Percentiles rank a stretch among this genome's conserved stretches.
phyloP scores from a whole-genome alignment of 148 eudicot species.

The Diospyros kaki region DNA sequence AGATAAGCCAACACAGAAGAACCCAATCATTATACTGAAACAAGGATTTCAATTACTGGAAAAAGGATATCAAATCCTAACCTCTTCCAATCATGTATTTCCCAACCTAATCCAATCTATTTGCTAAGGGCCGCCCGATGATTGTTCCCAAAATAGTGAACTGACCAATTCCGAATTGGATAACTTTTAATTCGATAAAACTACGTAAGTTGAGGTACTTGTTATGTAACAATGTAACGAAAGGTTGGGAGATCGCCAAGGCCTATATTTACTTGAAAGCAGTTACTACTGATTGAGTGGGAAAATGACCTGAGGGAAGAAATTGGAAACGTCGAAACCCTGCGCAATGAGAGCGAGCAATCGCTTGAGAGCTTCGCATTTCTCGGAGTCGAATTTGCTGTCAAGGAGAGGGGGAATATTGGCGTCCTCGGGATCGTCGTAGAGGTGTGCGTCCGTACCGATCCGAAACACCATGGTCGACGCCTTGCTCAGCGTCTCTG shows the following conservation, averaged over 20 bases:
- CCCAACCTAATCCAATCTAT: neutral
- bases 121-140: neutral
- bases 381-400: constrained; percentile 88
- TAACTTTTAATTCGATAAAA: too few species aligned
- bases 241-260: too few species aligned
- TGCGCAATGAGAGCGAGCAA: constrained; percentile 96
- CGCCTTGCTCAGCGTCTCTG: constrained; percentile 83
- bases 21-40: too few species aligned
- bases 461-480: constrained; percentile 88
- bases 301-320: constrained; percentile 78
- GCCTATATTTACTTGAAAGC: too few species aligned
- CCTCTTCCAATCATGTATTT: neutral
- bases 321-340: constrained; percentile 87
- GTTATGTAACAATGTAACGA: too few species aligned
- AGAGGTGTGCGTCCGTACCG: constrained; percentile 97
- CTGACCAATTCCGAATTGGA: too few species aligned
- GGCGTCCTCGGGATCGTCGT: constrained; percentile 98
- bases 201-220: too few species aligned
- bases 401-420: constrained; percentile 75
- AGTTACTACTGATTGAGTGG: too few species aligned
- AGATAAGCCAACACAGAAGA: neutral
- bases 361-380: constrained; percentile 93
- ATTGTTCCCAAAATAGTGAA: too few species aligned
- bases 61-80: neutral
- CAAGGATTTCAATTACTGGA: too few species aligned